Base-by-base conservation (phyloP, 106 monocot genomes). In the Acorus gramineus region DNA sequence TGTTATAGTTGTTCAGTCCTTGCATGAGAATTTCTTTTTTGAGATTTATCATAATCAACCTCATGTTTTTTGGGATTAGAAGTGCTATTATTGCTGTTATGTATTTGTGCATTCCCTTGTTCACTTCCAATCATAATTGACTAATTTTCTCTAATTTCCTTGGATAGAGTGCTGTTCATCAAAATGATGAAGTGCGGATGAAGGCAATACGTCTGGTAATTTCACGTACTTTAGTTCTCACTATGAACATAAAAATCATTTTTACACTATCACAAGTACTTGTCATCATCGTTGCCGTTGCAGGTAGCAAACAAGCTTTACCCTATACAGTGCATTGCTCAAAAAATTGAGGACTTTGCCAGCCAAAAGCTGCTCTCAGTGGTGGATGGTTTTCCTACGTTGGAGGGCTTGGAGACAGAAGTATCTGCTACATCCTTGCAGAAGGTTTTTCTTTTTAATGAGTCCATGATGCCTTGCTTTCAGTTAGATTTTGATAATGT, bases 261-360 rank as follows among this genome's bases (percentile, higher is more conserved):
- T 63, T 54, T 56, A 61, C 3, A 66, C 11, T 6, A 43, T 45
- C 62, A 56, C 55, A 62, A 8, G 46, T 49, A 4, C 44, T n/a
- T 56, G 66, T 58, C 44, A 55, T 67, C 42, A 4, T n/a, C 47
- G 53, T 52, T n/a, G 48, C 64, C n/a, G 43, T 75, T 66, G 66
- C 79, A 96, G 95, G 90, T 96, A 14, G 95, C 95, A 66, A 96
- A 96, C 76, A 96, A 91, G 67, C 74, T 96, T 57, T 96, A 78
- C 77, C 90, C 95, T 44, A 73, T 96, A 74, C 28, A 80, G 28
- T 75, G 66, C 72, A 91, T 96, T 71, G 78, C 90, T 9, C 61
- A 85, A 60, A 87, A 78, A 69, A 96, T 96, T 68, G 90, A 96
- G 80, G 85, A 78, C 56, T 96, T 91, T 81, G 82, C 95, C 64